Evolutionary conservation across 1,139 yeast species (phyloP), one percentile per base, ranked within the genome.

Genomic region (Kodamaea arcana): DNA sequence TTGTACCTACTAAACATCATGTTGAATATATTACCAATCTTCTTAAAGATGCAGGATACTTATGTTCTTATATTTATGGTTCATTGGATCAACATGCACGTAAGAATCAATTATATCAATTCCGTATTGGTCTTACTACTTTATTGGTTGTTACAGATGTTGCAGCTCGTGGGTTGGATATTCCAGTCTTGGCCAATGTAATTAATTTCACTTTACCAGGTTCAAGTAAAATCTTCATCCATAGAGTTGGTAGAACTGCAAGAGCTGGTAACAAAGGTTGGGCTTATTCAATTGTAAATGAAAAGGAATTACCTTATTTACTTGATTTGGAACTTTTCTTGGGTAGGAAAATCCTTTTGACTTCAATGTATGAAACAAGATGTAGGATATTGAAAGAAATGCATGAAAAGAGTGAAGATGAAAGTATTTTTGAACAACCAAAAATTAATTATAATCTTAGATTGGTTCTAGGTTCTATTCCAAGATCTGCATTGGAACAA

Each of bases 121-220:
- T 94, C 60, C 70, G 95, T 51, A 68, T 80, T 1, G 98, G 97
- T 1, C 67, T 84, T 35, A 80, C 97, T 3, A 78, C 85, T 25
- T 59, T 92, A 13, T 61, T 92, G 57, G 97, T 92, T 7, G 98
- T 94, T 37, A 92, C 99, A 1, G 99, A 92, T 66, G 97, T 92
- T 44, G 98, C 98, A 20, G 98, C 98, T 4, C 84, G 98, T 70
- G 99, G 99, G 81, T 90, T 92, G 45, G 99, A 94, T 78, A 87
- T 92, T 46, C 99, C 99, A 0, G 80, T 92, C 41, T 74, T 92
- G 54, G 96, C 97, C 11, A 90, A 92, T 52, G 98, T 92, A 34
- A 73, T 92, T 49, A 94, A 92, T 58, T 90, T 78, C 58, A 80
- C 95, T 1, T 69, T 92, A 39, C 98, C 99, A 4, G 83, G 90